These are phyloP conservation scores for Cenococcum geophilum DNA, from an alignment of 495 filamentous ascomycete genomes.

Conservation along the genomic window DNA sequence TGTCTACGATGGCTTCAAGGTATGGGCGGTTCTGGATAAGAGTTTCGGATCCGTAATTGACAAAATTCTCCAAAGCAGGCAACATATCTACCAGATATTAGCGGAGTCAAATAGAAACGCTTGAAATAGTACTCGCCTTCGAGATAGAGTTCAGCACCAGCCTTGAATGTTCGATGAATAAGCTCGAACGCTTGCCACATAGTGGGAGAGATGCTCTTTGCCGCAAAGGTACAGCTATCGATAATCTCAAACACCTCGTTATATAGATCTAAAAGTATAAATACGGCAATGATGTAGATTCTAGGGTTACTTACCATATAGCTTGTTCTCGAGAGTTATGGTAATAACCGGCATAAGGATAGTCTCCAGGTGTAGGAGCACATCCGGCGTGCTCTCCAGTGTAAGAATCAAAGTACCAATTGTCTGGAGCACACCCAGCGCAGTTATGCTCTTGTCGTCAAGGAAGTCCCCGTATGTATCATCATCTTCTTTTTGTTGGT, in stretches of 20 bases:
- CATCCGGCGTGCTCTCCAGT: slow-evolving; percentile 91
- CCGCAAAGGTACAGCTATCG: slow-evolving; percentile 97
- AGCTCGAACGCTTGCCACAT: slow-evolving; percentile 99
- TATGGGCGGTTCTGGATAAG: slow-evolving; percentile 79
- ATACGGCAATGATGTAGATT: slow-evolving; percentile 9
- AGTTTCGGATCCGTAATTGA: slow-evolving; percentile 77
- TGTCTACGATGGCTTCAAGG: slow-evolving; percentile 77
- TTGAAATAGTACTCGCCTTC: slow-evolving; percentile 44
- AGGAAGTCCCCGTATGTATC: slow-evolving; percentile 86
- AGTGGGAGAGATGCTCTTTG: slow-evolving; percentile 85
- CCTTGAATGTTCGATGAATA: slow-evolving; percentile 94
- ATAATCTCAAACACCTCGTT: slow-evolving; percentile 99
- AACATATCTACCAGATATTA: slow-evolving; percentile 66
- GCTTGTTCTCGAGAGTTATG: slow-evolving; percentile 93
- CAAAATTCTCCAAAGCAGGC: slow-evolving; percentile 92
- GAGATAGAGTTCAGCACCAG: slow-evolving; percentile 92
- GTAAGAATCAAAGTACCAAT: slow-evolving; percentile 97
- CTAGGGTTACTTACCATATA: slow-evolving; percentile 56
- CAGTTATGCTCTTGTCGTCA: slow-evolving; percentile 97
- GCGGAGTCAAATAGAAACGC: background rate
- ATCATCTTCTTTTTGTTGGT: slow-evolving; percentile 58
- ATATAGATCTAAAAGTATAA: slow-evolving; percentile 62
- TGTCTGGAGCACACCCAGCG: slow-evolving; percentile 91
- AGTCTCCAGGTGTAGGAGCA: slow-evolving; percentile 86
- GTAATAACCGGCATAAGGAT: slow-evolving; percentile 95